Percentiles rank a stretch among this genome's conserved stretches.
Conservation (phyloP, 1,284 basidiomycete species). For the Anthracocystis panici-leucophaei region DNA sequence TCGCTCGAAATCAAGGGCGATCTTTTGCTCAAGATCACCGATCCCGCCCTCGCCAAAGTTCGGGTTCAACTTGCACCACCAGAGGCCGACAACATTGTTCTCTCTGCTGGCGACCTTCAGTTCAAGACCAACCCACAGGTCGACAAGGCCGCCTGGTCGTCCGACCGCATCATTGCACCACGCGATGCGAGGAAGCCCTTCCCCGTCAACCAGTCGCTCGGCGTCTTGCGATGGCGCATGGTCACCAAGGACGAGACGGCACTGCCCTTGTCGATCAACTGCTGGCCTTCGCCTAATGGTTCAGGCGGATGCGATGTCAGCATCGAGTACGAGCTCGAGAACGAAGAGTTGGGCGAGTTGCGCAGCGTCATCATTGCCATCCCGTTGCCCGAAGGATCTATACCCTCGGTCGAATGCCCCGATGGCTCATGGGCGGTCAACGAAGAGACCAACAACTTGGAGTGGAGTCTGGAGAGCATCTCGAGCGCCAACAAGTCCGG, state of each 20-base stretch:
- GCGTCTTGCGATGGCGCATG: constrained; percentile 88
- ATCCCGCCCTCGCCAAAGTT: constrained; percentile 81
- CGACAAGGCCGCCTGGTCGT: constrained; percentile 81
- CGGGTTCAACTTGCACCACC: constrained; percentile 77
- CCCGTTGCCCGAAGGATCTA: constrained; percentile 87
- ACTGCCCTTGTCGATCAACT: constrained; percentile 91
- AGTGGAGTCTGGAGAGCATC: constrained; percentile 82
- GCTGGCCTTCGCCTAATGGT: constrained; percentile 92
- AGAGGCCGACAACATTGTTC: constrained; percentile 74
- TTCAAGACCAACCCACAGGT: constrained; percentile 98
- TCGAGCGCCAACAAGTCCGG: constrained; percentile 71
- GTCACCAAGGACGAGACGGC: constrained; percentile 89
- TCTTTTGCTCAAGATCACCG: constrained; percentile 88
- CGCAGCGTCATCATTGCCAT: constrained; percentile 90
- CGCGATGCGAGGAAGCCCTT: constrained; percentile 86
- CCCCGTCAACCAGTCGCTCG: constrained; percentile 86
- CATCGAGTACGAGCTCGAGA: constrained; percentile 96
- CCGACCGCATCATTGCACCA: constrained; percentile 79
- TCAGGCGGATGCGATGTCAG: constrained; percentile 84
- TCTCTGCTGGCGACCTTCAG: constrained; percentile 77
- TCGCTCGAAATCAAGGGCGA: constrained; percentile 92
- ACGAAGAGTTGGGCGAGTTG: constrained; percentile 74
- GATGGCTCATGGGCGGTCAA: constrained; percentile 85
- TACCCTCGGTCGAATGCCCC: constrained; percentile 78
- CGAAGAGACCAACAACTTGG: constrained; percentile 80